Evolutionary conservation across 495 filamentous ascomycete species (phyloP).

Genomic region (Chaetomidium leptoderma): DNA sequence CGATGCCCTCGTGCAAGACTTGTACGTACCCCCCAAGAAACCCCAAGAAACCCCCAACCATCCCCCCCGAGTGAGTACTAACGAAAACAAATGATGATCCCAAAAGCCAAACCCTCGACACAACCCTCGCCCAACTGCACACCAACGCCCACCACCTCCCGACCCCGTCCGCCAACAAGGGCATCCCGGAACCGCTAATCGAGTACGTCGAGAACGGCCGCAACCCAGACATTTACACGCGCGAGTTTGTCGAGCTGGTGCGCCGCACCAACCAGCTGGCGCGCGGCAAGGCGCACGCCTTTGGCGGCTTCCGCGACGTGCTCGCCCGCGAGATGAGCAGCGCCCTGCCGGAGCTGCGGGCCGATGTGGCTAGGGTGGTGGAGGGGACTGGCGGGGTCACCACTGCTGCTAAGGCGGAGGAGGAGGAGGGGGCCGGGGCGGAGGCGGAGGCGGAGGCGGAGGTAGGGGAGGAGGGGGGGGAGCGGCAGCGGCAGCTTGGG

Average conservation of each 20-base stretch:
- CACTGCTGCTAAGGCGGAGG: neutral
- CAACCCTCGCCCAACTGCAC: conserved; percentile 20
- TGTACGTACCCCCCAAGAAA: conserved; percentile 24
- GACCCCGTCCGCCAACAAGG: conserved; percentile 36
- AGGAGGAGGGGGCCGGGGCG: neutral
- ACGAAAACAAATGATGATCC: too few relatives aligned
- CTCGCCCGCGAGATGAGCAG: conserved; percentile 73
- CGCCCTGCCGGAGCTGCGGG: conserved; percentile 70
- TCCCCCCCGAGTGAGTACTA: too few relatives aligned
- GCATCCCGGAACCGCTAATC: conserved; percentile 82
- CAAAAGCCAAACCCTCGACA: conserved; percentile 30
- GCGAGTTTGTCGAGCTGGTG: conserved; percentile 92
- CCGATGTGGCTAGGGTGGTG: conserved; percentile 64
- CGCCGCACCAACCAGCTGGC: conserved; percentile 78
- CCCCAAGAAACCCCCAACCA: neutral
- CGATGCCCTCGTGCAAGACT: conserved; percentile 42
- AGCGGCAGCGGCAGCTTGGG: conserved; percentile 17
- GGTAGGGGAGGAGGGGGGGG: conserved; percentile 50
- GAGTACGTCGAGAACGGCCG: conserved; percentile 88
- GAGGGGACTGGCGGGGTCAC: conserved; percentile 31
- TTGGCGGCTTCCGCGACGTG: conserved; percentile 72
- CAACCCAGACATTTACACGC: conserved; percentile 97
- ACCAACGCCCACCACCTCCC: conserved; percentile 60
- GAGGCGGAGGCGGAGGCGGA: conserved; percentile 57
- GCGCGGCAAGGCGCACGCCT: conserved; percentile 79